Evolutionary conservation across 345 rosid species (phyloP), one percentile per base, ranked within the genome.

Genomic region (Salix purpurea): DNA sequence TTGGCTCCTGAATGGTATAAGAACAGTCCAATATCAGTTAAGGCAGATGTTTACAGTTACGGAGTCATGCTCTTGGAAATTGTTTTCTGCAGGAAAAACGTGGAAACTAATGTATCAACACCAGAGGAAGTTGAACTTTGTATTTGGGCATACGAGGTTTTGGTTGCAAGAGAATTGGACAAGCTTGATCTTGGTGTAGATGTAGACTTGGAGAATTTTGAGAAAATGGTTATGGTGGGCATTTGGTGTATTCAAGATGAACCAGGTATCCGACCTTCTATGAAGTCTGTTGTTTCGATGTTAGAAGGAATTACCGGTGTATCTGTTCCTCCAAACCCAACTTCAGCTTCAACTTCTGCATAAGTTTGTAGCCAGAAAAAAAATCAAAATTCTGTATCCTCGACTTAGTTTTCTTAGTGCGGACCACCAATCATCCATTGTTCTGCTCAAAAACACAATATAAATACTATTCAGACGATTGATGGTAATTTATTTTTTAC

Each of bases 241-340:
- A 14, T 83, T 0, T 75, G 79, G 70, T 83, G 83, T 4, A 50
- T 77, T 34, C 81, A 70, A 46, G 86, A 80, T 44, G 81, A 83
- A 30, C 76, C 79, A 5, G 65, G 39, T 64, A 64, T 72, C 36
- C 80, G 84, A 5, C 80, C 84, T 44, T 71, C 79, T 0, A 78
- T 82, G 70, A 75, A 78, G 66, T 64, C 4, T 13, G 79, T 78
- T 21, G 65, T 75, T 16, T 12, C 75, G 75, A 82, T 78, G 82
- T 42, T 82, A 18, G 82, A 78, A 78, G 77, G 79, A 4, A 72
- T 67, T 6, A 62, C 30, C 42, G 79, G 79, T 28, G 24, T 77
- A 10, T 46, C 80, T 16, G 8, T 62, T 16, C 84, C 18, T 26
- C 77, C 83, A 26, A 42, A 7, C 28, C 75, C 79, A 32, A 42